Evolutionary conservation across 306 rosid species (phyloP).

Genomic region (Ammopiptanthus mongolicus): DNA sequence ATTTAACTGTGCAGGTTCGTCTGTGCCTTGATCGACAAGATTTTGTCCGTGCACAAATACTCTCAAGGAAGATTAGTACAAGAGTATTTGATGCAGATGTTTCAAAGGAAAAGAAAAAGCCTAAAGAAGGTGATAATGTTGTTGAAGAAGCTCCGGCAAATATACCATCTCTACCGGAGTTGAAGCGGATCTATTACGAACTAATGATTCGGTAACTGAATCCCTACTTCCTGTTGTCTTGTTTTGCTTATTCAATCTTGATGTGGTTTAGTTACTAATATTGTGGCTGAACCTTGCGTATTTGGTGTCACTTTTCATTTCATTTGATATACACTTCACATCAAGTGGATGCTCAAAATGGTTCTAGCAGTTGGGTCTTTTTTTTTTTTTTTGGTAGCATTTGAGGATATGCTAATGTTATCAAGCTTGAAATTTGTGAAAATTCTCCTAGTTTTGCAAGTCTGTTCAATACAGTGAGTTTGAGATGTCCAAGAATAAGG

Average conservation of each 20-base stretch:
- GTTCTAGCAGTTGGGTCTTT: neutral
- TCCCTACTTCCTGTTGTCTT: neutral
- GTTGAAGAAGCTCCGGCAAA: constrained; percentile 83
- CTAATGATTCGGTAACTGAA: constrained; percentile 67
- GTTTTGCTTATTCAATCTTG: neutral
- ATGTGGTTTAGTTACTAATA: neutral
- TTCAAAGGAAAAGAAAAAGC: constrained; percentile 81
- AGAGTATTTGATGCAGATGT: constrained; percentile 64
- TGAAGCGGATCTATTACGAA: constrained; percentile 71
- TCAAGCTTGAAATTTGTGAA: neutral
- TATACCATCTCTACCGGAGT: constrained; percentile 65
- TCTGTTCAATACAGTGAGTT: neutral
- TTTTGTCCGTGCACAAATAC: constrained; percentile 75
- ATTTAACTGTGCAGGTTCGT: constrained; percentile 47
- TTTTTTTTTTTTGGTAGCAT: neutral
- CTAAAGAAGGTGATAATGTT: constrained; percentile 77
- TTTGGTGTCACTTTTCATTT: neutral
- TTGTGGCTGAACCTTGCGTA: neutral
- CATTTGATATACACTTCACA: neutral
- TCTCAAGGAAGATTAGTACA: constrained; percentile 75
- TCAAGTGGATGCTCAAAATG: neutral
- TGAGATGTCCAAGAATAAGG: neutral
- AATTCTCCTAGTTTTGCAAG: neutral
- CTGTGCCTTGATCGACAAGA: constrained; percentile 76
- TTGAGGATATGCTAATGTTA: neutral